Base-by-base conservation (phyloP, 2,329 filamentous ascomycete genomes). In the Fusarium lyarnte region DNA sequence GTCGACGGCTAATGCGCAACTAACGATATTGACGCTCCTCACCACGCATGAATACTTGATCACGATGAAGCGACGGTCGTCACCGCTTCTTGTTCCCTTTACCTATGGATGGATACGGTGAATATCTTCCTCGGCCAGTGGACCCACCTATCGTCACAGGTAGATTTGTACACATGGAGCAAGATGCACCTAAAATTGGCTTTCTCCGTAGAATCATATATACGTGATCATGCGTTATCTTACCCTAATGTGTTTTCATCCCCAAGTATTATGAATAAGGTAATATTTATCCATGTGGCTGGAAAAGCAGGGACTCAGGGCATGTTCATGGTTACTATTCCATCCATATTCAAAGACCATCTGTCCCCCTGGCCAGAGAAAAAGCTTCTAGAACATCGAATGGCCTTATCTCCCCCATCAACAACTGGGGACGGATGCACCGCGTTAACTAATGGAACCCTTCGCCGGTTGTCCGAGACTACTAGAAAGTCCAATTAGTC, bases 351-450 rank as follows among this genome's bases (percentile, higher is more conserved):
- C 38, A 55, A 64, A 29, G 29, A 51, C 46, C 46, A 14, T 25
- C 27, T 31, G 25, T 41, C 29, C 46, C 69, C 68, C 54, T 66
- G 59, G 45, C 64, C 38, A 38, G 53, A 72, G 74, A 70, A 62
- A 76, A 71, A 63, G 65, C 62, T 76, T 77, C 74, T 76, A 64
- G 75, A 76, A 77, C 61, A 71, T 73, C 63, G 54, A 61, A 68
- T 73, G 72, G 66, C 61, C 66, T 77, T 67, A 76, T 74, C 63
- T 74, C 65, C 58, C 33, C 33, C 43, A 41, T 36, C 57, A 36
- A 14, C 46, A 59, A 33, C 57, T 57, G 42, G 58, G 41, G 46
- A 59, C 62, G 42, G 49, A 49, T 65, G 39, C 51, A 58, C 29
- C 58, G 25, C 52, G 42, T 36, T 27, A 39, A 25, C 45, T 45